Evolutionary conservation across 2,329 filamentous ascomycete genomes (phyloP).

Genomic region (Alternaria sp.): DNA sequence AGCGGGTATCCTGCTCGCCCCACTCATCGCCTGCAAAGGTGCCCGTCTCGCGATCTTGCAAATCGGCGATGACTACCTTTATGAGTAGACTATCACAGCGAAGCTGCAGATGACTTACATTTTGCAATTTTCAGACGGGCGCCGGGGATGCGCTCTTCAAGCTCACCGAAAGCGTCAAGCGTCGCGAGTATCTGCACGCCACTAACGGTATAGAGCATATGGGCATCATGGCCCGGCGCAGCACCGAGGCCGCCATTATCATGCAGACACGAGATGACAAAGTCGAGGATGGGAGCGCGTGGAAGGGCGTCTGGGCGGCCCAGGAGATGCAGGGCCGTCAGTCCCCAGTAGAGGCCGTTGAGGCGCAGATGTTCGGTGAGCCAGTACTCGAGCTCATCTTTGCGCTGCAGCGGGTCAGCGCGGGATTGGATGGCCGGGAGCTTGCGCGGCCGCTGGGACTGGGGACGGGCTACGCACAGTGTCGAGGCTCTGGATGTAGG

Average conservation of each 20-base stretch:
- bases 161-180: constrained; percentile 80
- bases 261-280: constrained; percentile 93
- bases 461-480: constrained; percentile 62
- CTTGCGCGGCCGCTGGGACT: constrained; percentile 24
- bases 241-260: constrained; percentile 91
- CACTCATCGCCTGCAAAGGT: constrained; percentile 94
- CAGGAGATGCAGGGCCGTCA: constrained; percentile 86
- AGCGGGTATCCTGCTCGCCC: constrained; percentile 95
- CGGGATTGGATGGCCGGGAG: constrained; percentile 22
- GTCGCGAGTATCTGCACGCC: constrained; percentile 91
- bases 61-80: constrained; percentile 71
- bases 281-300: constrained; percentile 80
- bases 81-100: constrained; percentile 28
- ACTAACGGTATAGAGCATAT: constrained; percentile 95
- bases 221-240: constrained; percentile 90
- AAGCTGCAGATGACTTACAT: constrained; percentile 65
- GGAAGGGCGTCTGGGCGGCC: constrained; percentile 81
- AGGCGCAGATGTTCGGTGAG: constrained; percentile 94
- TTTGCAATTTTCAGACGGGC: constrained; percentile 76
- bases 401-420: constrained; percentile 65
- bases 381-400: constrained; percentile 97
- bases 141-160: constrained; percentile 71
- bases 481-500: constrained; percentile 92
- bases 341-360: constrained; percentile 95
- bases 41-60: constrained; percentile 82